Evolutionary conservation across 352 stramenopile species (phyloP), one percentile per base, ranked within the genome.

Genomic region (Phytophthora pistaciae): DNA sequence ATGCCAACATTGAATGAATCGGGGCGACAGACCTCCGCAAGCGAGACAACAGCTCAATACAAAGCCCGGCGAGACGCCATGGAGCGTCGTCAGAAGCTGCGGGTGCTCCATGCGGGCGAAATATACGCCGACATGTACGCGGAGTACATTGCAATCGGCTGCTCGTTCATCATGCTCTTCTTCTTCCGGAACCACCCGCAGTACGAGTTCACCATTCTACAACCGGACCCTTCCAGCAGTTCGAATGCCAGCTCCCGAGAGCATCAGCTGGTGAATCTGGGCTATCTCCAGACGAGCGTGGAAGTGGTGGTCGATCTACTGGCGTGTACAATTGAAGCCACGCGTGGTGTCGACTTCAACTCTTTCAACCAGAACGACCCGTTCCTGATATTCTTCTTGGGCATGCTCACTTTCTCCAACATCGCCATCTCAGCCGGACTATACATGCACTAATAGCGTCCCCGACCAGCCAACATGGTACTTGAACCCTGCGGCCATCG

Each of bases 61-160:
- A 53, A 48, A 44, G 40, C 57, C 9, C 49, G 49, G 13, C 62
- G 25, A 44, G 36, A 63, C 31, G 52, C 50, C 9, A 31, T 55
- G 33, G 57, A 59, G 13, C 68, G 57, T 4, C 62, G 48, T 2
- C 57, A 55, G 21, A 72, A 72, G 29, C 14, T 68, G 1, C 23
- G 61, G 7, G 33, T 65, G 18, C 44, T 76, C 11, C 80, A 85
- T 38, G 56, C 60, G 3, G 64, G 57, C 0, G 77, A 85, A 42
- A 57, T 78, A 16, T 76, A 66, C 9, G 74, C 70, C 48, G 73
- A 80, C 54, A 83, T 83, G 75, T 82, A 79, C 48, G 72, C 72
- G 21, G 78, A 86, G 50, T 83, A 83, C 56, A 38, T 86, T 18
- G 72, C 72, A 8, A 78, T 85, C 50, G 67, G 75, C 42, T 85